These are phyloP conservation scores for Alloascoidea hylecoeti DNA, from an alignment of 805 yeast genomes.

Conservation along the genomic window DNA sequence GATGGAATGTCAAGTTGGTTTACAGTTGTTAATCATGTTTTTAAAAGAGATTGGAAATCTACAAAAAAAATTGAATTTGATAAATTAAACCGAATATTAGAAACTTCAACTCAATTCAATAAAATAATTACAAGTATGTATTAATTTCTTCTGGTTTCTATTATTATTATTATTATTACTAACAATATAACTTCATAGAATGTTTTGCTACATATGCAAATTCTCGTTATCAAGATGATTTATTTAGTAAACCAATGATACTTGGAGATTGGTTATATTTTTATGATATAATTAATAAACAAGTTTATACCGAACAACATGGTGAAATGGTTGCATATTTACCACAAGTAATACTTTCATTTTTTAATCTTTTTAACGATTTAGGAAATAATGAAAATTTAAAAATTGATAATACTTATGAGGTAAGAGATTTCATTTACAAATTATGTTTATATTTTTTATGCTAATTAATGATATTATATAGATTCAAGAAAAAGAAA, in stretches of 20 bases:
- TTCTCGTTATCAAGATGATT: constrained; percentile 50
- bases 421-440: too few relatives aligned
- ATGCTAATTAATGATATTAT: too few relatives aligned
- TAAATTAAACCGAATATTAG: constrained; percentile 29
- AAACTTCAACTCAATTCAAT: constrained; percentile 37
- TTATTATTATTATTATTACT: not conserved
- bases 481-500: too few relatives aligned
- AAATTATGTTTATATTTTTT: too few relatives aligned
- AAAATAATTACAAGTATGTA: constrained; percentile 37
- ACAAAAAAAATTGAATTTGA: constrained; percentile 33
- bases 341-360: constrained; percentile 42
- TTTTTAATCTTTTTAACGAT: constrained; percentile 43
- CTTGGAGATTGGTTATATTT: constrained; percentile 70
- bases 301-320: constrained; percentile 25
- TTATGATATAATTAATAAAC: constrained; percentile 38
- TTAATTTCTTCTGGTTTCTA: not conserved
- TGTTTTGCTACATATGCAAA: constrained; percentile 56
- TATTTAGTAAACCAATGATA: constrained; percentile 39
- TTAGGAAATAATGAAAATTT: constrained; percentile 4
- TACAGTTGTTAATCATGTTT: constrained; percentile 43
- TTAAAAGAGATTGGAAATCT: constrained; percentile 32
- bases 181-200: too few relatives aligned
- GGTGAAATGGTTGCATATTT: constrained; percentile 39
- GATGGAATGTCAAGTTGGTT: constrained; percentile 61
- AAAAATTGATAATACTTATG: too few relatives aligned